Conservation (phyloP, 768 basidiomycete species). For the Tremella yokohamensis region DNA sequence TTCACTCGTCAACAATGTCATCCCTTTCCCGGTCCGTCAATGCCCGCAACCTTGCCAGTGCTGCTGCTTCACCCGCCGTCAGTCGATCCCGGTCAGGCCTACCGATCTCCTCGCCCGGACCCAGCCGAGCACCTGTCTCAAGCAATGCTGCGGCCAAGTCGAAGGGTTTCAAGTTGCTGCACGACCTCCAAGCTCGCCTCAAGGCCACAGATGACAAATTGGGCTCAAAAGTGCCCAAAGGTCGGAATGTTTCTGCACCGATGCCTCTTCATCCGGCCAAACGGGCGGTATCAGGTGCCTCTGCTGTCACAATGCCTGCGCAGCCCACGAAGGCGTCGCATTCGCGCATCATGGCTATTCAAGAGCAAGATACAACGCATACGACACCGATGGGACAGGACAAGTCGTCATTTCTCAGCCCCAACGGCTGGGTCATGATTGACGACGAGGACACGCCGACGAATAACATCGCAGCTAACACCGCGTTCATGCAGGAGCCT, state of each 20-base stretch:
- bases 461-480: not conserved
- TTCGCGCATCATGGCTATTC: conserved; percentile 18
- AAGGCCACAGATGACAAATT: conserved; percentile 44
- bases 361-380: conserved; percentile 4
- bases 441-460: conserved; percentile 24
- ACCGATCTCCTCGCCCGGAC: conserved; percentile 16
- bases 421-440: conserved; percentile 41
- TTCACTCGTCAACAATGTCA: conserved; percentile 4
- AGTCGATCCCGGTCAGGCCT: conserved; percentile 13
- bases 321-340: conserved; percentile 11
- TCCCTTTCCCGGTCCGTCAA: conserved; percentile 33
- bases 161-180: conserved; percentile 33
- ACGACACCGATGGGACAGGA: not conserved
- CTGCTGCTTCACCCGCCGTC: conserved; percentile 26
- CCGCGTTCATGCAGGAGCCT: conserved; percentile 20
- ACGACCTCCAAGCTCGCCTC: conserved; percentile 37
- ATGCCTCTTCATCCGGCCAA: conserved; percentile 9
- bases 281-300: conserved; percentile 8
- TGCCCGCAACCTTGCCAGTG: conserved; percentile 29
- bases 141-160: conserved; percentile 22
- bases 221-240: conserved; percentile 28
- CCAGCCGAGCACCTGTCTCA: not conserved
- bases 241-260: conserved; percentile 33
- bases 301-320: not conserved
- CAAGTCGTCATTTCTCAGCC: conserved; percentile 22